These are phyloP conservation scores for Mollisiaceae sp. DNA, from an alignment of 2,329 filamentous ascomycete genomes.

Conservation along the genomic window DNA sequence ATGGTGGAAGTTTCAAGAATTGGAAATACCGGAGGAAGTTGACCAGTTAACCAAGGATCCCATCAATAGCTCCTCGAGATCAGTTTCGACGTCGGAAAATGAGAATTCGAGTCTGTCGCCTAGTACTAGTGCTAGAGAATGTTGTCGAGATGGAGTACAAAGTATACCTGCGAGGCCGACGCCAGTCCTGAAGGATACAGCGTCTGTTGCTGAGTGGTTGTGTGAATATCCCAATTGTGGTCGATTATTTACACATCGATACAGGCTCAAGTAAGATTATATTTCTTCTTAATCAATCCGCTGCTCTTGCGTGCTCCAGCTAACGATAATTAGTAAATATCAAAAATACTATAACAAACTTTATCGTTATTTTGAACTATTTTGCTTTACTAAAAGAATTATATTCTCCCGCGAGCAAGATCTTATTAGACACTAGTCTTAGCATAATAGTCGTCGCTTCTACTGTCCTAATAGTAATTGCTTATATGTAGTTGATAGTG, in stretches of 20 bases:
- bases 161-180: not conserved
- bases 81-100: too few species aligned
- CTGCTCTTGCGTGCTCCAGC: not conserved
- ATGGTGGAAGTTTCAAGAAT: conserved; percentile 3
- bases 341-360: not conserved
- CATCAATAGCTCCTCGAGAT: too few species aligned
- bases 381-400: not conserved
- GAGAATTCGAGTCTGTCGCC: too few species aligned
- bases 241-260: not conserved
- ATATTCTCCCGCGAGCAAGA: not conserved
- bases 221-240: not conserved
- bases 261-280: not conserved
- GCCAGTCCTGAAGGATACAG: not conserved
- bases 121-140: too few species aligned
- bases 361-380: not conserved
- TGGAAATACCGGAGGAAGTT: not conserved
- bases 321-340: not conserved
- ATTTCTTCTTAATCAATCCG: not conserved
- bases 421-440: not conserved
- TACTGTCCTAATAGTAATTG: conserved; percentile 7
- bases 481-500: not conserved
- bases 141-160: not conserved
- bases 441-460: not conserved
- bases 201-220: not conserved
- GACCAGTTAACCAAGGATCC: too few species aligned